Conservation (phyloP, 371 early-diverging fungal species). For the Sporodiniella umbellata region DNA sequence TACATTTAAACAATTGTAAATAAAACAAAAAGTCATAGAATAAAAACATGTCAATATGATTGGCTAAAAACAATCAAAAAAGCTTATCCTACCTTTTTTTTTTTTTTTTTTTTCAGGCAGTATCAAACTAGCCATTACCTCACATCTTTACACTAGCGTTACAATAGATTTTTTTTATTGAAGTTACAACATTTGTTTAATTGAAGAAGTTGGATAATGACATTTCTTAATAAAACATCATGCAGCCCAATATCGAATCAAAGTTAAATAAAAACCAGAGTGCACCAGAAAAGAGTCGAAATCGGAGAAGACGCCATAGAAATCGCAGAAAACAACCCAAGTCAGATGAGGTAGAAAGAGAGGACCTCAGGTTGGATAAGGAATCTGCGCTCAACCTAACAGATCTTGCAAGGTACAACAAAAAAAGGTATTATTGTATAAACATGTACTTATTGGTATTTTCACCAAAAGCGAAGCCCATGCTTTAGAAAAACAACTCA, state of each 20-base stretch:
- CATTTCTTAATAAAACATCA: neutral
- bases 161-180: neutral
- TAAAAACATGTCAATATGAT: neutral
- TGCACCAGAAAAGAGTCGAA: neutral
- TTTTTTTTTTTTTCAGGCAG: too few relatives aligned
- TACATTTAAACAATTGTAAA: conserved; percentile 2
- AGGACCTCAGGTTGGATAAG: neutral
- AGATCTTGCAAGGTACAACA: conserved; percentile 26
- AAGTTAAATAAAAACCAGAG: conserved; percentile 2
- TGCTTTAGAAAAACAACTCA: conserved; percentile 47
- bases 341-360: conserved; percentile 4
- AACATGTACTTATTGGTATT: neutral
- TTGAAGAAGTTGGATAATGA: conserved; percentile 1
- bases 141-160: too few relatives aligned
- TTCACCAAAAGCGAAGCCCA: conserved; percentile 35
- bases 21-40: neutral
- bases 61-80: neutral
- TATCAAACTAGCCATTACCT: too few relatives aligned
- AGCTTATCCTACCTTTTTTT: neutral
- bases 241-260: neutral
- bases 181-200: neutral
- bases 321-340: conserved; percentile 12
- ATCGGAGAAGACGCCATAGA: conserved; percentile 15
- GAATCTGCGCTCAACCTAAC: conserved; percentile 10
- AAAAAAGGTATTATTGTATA: too few relatives aligned